Base-by-base conservation (phyloP, 306 rosid species). In the Astragalus glycyphyllos region DNA sequence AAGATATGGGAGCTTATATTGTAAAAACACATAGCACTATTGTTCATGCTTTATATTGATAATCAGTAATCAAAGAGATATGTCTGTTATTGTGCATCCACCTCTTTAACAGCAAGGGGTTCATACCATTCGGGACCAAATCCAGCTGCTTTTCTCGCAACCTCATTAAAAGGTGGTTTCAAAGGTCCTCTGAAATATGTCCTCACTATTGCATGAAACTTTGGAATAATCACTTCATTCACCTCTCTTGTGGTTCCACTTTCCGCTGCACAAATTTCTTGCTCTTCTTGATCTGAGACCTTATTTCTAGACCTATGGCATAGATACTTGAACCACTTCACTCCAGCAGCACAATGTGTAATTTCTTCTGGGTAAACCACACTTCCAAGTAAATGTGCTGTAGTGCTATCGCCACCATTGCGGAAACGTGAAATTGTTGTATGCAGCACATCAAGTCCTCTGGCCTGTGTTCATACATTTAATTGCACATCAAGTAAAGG, bases 151-250 rank as follows among this genome's bases (percentile, higher is more conserved):
- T 83, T 86, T 69, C 95, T 89, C 0, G 95, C 96, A 11, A 48
- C 86, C 79, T 82, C 91, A 20, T 89, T 92, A 68, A 92, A 92
- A 58, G 98, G 98, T 57, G 96, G 98, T 82, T 92, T 92, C 80
- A 92, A 63, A 48, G 91, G 86, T 65, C 96, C 98, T 68, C 96
- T 82, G 80, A 92, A 90, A 75, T 86, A 61, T 57, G 58, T 73
- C 38, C 96, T 83, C 69, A 92, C 96, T n/a, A 77, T 71, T 17
- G 53, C 80, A 78, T 92, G 96, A 67, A 92, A 92, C 84, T 88
- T 85, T 29, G 61, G 68, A 70, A 83, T 81, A n/a, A n/a, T n/a
- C 71, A 73, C 86, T 72, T 85, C 82, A 31, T 72, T 34, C 14
- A 71, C 88, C 58, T 72, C 84, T 10, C 44, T 26, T 40, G 42